Conservation (phyloP, 768 basidiomycete species). For the Tylopilus felleus region DNA sequence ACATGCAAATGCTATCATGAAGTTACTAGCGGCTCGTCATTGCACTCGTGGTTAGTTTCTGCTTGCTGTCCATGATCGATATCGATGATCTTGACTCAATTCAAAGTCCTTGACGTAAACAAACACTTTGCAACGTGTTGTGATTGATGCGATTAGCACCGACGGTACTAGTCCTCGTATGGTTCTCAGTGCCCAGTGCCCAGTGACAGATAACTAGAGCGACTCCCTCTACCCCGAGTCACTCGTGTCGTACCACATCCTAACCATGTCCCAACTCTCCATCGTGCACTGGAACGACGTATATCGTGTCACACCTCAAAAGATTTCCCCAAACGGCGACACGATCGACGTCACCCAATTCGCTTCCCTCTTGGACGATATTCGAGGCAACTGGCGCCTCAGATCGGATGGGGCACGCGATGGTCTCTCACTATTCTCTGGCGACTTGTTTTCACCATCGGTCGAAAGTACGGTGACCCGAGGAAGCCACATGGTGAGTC, state of each 20-base stretch:
- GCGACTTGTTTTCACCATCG: conserved; percentile 85
- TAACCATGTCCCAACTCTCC: conserved; percentile 36
- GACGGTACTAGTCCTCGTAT: not conserved
- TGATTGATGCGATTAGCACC: too few relatives aligned
- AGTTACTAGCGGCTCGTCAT: too few relatives aligned
- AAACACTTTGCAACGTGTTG: too few relatives aligned
- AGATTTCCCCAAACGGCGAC: conserved; percentile 47
- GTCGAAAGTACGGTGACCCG: conserved; percentile 85
- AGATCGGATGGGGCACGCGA: conserved; percentile 51
- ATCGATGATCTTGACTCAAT: too few relatives aligned
- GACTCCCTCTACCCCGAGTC: not conserved
- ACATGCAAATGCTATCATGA: too few relatives aligned
- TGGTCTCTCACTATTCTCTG: conserved; percentile 82
- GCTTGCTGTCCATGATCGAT: too few relatives aligned
- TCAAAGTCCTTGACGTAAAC: too few relatives aligned
- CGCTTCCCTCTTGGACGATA: conserved; percentile 60
- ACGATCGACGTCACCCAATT: conserved; percentile 90
- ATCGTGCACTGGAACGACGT: conserved; percentile 80
- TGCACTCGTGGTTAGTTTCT: too few relatives aligned
- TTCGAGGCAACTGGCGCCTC: conserved; percentile 56
- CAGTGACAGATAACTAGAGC: conserved; percentile 1
- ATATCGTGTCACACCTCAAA: conserved; percentile 79
- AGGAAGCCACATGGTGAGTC: conserved; percentile 83
- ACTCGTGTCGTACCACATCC: not conserved
- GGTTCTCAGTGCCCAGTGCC: not conserved